Evolutionary conservation across 2,329 filamentous ascomycete genomes (phyloP), one percentile per base, ranked within the genome.

Genomic region (Metarhizium robertsii): DNA sequence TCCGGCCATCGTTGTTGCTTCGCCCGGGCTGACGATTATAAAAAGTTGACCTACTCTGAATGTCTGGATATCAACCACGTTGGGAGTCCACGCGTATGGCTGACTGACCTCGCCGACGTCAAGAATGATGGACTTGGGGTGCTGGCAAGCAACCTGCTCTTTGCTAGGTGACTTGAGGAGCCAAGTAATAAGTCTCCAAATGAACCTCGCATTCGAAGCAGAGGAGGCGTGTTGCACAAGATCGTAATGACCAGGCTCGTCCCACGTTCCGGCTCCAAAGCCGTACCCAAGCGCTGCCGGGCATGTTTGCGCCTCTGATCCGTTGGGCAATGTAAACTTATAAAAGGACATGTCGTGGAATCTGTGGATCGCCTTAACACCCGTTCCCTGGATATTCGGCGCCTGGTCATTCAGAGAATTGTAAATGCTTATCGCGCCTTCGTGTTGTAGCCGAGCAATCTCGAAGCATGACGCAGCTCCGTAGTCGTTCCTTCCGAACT

Each of bases 1-100:
- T 1, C 92, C 92, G 1, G 89, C 81, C 92, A 96, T 96, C 8
- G 92, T 96, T 0, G 89, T 94, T 1, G 88, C 90, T 71, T 96
- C 92, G 49, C 90, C 88, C 0, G 91, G 87, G 32, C 86, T 87
- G n/a, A 95, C 80, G 60, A 96, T 85, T 60, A 96, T 88, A 58
- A 95, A 75, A 51, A 96, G 73, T 64, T 95, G 88, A 2, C 92
- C 92, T 2, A 92, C 85, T 25, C 92, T 86, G 14, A 96, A 75
- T 18, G 89, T 73, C 69, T 96, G 92, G 30, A 96, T 79, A 66
- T 96, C 90, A 55, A 95, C 86, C 59, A 96, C 88, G 64, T 96
- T 95, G 4, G 92, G 88, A 0, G 84, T 82, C 92, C 92, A 96
- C 2, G 81, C 76, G 67, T 96, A 96, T 0, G 92, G 92, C 18